Base-by-base conservation (phyloP, 257 asterid species). In the Paraleonurus japonicus region DNA sequence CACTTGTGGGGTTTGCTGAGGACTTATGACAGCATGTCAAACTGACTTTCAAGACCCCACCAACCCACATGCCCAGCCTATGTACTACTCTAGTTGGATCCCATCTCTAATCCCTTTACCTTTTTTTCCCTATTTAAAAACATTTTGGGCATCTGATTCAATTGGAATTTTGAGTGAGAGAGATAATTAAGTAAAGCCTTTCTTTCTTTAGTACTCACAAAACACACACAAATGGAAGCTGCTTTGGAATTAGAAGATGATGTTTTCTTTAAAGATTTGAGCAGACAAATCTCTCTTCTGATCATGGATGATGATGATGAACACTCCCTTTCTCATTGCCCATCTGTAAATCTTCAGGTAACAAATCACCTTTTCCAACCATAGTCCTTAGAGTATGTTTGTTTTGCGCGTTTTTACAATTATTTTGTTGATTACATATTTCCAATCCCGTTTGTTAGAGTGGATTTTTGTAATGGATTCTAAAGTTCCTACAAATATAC, bases 251-350 rank as follows among this genome's bases (percentile, higher is more conserved):
- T 82, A 48, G 97, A 93, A 35, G 97, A 94, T 83, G 98, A 89
- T 82, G 83, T 85, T 2, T 86, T 82, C 82, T 94, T 83, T 81
- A 93, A 90, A 73, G 96, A 94, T 64, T 76, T 94, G 81, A 91
- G 96, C 87, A 86, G 72, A 65, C 95, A 78, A 78, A 87, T 94
- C 72, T 91, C 96, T 70, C 95, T 89, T 23, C 81, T 91, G 3
- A 85, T 94, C 71, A 87, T 87, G 97, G 97, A 94, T 74, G 98
- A 93, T 59, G 98, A 93, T 62, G 92, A 83, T 23, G 89, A 81
- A 24, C 68, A 71, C 50, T 67, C 84, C 3, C 73, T 78, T n/a
- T 27, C 74, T 68, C 88, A 67, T 51, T 72, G 76, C 19, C 78
- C 91, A 23, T 73, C 93, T 0, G 66, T 79, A 37, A 79, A 90